These are phyloP conservation scores for Pseudogymnoascus sp. DNA, from an alignment of 2,329 filamentous ascomycete species.

Conservation along the genomic window DNA sequence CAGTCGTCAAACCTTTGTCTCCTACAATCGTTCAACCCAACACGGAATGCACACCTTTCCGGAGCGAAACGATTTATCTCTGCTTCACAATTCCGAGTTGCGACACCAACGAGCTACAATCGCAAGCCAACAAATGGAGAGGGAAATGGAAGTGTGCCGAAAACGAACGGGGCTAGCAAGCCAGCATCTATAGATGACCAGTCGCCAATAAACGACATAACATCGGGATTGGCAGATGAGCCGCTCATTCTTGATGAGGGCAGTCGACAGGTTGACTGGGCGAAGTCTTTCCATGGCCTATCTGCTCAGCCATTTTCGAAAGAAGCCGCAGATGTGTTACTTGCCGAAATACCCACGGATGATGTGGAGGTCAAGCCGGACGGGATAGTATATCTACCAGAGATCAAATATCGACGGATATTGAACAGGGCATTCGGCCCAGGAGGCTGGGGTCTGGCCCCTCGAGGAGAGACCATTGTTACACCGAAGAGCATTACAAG, in stretches of 20 bases:
- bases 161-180: slow-evolving; percentile 29
- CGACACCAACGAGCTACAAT: slow-evolving; percentile 21
- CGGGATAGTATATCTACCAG: slow-evolving; percentile 89
- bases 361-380: slow-evolving; percentile 98
- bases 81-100: slow-evolving; percentile 17
- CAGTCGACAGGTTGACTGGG: slow-evolving; percentile 61
- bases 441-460: slow-evolving; percentile 90
- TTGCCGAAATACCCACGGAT: slow-evolving; percentile 55
- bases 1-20: neutral
- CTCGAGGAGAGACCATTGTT: slow-evolving; percentile 68
- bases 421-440: slow-evolving; percentile 89
- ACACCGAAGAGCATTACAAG: slow-evolving; percentile 57
- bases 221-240: slow-evolving; percentile 44
- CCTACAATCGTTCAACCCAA: neutral
- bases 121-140: slow-evolving; percentile 17
- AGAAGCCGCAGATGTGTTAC: slow-evolving; percentile 54
- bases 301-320: slow-evolving; percentile 56
- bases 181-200: slow-evolving; percentile 48
- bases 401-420: slow-evolving; percentile 95
- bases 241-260: slow-evolving; percentile 40
- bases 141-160: neutral
- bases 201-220: slow-evolving; percentile 34
- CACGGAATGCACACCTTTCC: neutral
- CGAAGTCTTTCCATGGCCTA: slow-evolving; percentile 63
- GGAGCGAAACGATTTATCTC: slow-evolving; percentile 14